A percentile compares a stretch with the other conserved stretches of the same genome.
phyloP scores from a whole-genome alignment of 805 yeast species.

The Pichia insulana region DNA sequence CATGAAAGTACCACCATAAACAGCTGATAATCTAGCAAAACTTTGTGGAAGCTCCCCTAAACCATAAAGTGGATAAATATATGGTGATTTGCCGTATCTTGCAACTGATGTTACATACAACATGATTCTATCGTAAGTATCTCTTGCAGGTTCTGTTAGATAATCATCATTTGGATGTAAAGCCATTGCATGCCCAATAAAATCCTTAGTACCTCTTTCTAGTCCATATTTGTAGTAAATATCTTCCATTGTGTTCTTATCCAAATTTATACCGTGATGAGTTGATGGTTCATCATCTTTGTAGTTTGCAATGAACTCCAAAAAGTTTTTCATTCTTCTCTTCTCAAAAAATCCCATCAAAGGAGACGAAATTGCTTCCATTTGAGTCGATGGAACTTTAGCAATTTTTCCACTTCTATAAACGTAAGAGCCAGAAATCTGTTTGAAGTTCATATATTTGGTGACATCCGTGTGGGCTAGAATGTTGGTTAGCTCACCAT shows the following conservation, averaged over 20 bases:
- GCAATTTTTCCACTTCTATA: constrained; percentile 85
- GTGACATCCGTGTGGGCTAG: constrained; percentile 94
- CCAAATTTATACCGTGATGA: constrained; percentile 80
- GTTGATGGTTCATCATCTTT: constrained; percentile 71
- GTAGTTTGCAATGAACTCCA: constrained; percentile 79
- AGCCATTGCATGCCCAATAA: constrained; percentile 98
- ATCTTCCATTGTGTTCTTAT: constrained; percentile 83
- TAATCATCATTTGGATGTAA: constrained; percentile 90
- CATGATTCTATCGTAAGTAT: constrained; percentile 76
- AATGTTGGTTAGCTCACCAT: constrained; percentile 94
- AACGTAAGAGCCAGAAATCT: constrained; percentile 91
- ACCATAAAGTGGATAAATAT: constrained; percentile 92
- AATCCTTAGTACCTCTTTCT: constrained; percentile 88
- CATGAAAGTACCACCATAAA: constrained; percentile 98
- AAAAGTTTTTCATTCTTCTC: constrained; percentile 85
- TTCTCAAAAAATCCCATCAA: constrained; percentile 95
- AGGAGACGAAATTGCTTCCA: constrained; percentile 85
- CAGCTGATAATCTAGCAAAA: constrained; percentile 92
- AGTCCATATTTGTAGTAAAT: constrained; percentile 83
- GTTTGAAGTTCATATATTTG: constrained; percentile 91
- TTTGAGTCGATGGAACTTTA: constrained; percentile 87
- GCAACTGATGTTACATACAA: constrained; percentile 87
- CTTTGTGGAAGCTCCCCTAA: constrained; percentile 99
- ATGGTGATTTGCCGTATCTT: constrained; percentile 93
- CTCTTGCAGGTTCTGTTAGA: constrained; percentile 81